phyloP scores from a whole-genome alignment of 2,329 filamentous ascomycete genomes.

The Helicocarpus griseus region DNA sequence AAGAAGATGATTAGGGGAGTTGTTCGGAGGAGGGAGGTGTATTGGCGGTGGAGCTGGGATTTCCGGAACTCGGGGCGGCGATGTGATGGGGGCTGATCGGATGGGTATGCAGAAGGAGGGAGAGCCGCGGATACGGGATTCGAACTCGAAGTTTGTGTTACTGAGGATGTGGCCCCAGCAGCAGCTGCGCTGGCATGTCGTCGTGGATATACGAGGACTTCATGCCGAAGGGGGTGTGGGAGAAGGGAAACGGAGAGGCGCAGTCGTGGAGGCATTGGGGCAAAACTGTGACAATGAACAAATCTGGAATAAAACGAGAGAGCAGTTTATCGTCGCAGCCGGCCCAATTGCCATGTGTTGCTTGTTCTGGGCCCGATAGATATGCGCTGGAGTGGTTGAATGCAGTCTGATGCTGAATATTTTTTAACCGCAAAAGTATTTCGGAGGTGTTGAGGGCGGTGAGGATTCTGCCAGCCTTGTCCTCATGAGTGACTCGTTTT shows the following conservation, averaged over 20 bases:
- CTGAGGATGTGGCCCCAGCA: constrained; percentile 31
- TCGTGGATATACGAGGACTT: constrained; percentile 9
- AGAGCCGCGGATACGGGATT: constrained; percentile 17
- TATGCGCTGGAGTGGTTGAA: background rate
- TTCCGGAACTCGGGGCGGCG: constrained; percentile 81
- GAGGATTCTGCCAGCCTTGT: constrained; percentile 2
- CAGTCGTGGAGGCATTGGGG: constrained; percentile 46
- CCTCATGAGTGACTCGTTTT: constrained; percentile 2
- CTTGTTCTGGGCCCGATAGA: background rate
- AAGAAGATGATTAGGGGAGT: constrained; percentile 80
- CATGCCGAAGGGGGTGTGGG: constrained; percentile 27
- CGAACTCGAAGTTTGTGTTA: constrained; percentile 39
- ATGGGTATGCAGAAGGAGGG: constrained; percentile 50
- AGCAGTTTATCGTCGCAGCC: background rate
- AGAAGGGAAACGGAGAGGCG: constrained; percentile 30
- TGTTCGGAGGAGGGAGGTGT: constrained; percentile 78
- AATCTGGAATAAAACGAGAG: background rate
- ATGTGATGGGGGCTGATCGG: constrained; percentile 76
- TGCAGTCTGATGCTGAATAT: background rate
- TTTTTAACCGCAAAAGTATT: background rate
- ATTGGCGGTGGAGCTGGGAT: constrained; percentile 76
- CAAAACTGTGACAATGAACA: background rate
- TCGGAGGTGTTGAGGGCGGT: background rate
- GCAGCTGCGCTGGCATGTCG: constrained; percentile 5
- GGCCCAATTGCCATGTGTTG: constrained; percentile 1